Base-by-base conservation (phyloP, 345 rosid species). In the Aurinia saxatilis region DNA sequence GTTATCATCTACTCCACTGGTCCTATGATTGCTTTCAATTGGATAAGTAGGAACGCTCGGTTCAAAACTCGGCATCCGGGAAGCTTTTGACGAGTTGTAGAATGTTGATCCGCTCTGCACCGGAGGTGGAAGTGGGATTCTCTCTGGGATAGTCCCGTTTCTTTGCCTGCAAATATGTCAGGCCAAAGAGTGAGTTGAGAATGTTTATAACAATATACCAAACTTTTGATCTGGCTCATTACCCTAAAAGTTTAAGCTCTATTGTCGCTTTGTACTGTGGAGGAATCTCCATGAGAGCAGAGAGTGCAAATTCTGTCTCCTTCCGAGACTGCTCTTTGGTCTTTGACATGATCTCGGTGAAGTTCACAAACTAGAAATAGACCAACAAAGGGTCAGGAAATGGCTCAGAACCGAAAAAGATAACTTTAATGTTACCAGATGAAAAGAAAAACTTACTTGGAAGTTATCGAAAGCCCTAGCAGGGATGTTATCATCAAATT, bases 401-500 rank as follows among this genome's bases (percentile, higher is more conserved):
- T 35, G 14, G 2, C 57, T n/a, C 15, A 8, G 23, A 60, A 33
- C 48, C 17, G 6, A 19, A 27, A 70, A 8, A 11, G 1, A 75
- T 17, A 37, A 7, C 17, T 35, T 3, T 15, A 25, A 9, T 51
- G 49, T 13, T 33, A n/a, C 10, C 11, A 47, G 16, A 55, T 39
- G 19, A 37, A 16, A 18, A 23, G 17, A 49, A 5, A 17, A 33
- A 18, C 60, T 70, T 60, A 82, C 99, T 87, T 95, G 99, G 75
- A 95, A 95, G 76, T 95, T 90, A 66, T 95, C 99, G 30, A 95
- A 95, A 29, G 82, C 96, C 75, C 99, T 78, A 50, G 96, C 79
- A 79, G 99, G 97, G 51, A 95, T 95, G 68, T 90, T 95, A 67
- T 95, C 99, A 70, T 90, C 97, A 40, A 95, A 95, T 70, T 95